phyloP scores from a whole-genome alignment of 371 early-diverging fungal genomes.

The Blakeslea trispora region DNA sequence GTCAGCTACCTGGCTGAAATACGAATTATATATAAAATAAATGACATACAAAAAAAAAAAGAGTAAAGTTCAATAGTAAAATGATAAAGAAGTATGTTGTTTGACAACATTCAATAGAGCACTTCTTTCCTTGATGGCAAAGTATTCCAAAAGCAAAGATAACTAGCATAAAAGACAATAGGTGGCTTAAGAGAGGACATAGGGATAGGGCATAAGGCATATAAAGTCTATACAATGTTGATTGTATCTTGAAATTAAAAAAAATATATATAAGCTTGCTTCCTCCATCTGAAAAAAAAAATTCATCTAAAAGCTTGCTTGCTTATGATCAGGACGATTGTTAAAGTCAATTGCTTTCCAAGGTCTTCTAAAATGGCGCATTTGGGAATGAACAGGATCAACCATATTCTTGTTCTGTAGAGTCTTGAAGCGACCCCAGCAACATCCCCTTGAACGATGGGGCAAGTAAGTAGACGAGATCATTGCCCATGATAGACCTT shows the following conservation, averaged over 20 bases:
- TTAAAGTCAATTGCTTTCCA: constrained; percentile 30
- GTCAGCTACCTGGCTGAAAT: constrained; percentile 23
- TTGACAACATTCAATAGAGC: not conserved
- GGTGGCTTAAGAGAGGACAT: not conserved
- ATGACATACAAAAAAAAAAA: not conserved
- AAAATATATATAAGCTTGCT: too few relatives aligned
- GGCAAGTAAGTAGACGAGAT: constrained; percentile 51
- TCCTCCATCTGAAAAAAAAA: not conserved
- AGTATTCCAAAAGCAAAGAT: not conserved
- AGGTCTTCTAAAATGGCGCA: constrained; percentile 30
- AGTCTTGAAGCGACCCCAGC: constrained; percentile 55
- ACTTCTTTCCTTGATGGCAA: not conserved
- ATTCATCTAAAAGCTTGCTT: not conserved
- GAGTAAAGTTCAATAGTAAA: not conserved
- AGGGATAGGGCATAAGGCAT: constrained; percentile 1
- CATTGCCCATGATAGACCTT: constrained; percentile 54
- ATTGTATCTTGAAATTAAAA: too few relatives aligned
- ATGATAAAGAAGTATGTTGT: not conserved
- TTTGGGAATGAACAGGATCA: constrained; percentile 28
- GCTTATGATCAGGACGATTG: constrained; percentile 7
- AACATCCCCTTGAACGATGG: constrained; percentile 51
- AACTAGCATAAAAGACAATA: not conserved
- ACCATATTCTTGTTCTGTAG: constrained; percentile 39
- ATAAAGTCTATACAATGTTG: not conserved
- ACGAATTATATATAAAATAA: not conserved